Conservation (phyloP, 345 rosid species). For the Syzygium grande region DNA sequence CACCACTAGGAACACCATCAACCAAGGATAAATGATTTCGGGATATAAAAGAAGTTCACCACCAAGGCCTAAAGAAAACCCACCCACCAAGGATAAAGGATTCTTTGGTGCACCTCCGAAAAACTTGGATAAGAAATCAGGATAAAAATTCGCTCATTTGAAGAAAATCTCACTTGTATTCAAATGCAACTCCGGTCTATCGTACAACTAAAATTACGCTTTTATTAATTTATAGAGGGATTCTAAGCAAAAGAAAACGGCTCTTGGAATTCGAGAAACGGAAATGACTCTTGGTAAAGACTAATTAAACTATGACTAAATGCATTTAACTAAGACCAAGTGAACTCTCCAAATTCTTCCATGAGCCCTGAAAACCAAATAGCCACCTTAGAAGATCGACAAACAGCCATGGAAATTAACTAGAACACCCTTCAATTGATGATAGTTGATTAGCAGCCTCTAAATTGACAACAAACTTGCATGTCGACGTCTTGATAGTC, state of each 20-base stretch:
- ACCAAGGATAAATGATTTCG: background rate
- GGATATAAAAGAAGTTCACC: background rate
- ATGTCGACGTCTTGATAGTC: background rate
- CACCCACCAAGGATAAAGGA: background rate
- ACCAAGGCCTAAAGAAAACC: background rate
- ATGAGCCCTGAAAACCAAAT: background rate
- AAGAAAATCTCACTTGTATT: background rate
- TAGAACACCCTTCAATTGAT: background rate
- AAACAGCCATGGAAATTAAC: background rate
- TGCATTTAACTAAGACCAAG: background rate
- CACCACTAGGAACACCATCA: background rate
- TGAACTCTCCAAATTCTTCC: background rate
- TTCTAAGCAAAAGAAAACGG: background rate
- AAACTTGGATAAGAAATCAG: background rate
- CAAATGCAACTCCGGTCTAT: background rate
- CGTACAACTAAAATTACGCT: background rate
- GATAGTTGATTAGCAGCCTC: background rate
- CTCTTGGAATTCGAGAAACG: too few relatives aligned
- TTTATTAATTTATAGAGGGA: background rate
- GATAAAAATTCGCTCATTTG: background rate
- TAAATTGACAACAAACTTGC: background rate
- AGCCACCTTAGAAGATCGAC: background rate
- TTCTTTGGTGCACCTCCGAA: background rate
- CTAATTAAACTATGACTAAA: background rate
- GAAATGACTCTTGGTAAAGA: background rate